Conservation (phyloP, 1,284 basidiomycete species). For the Hypsizygus ulmarius region DNA sequence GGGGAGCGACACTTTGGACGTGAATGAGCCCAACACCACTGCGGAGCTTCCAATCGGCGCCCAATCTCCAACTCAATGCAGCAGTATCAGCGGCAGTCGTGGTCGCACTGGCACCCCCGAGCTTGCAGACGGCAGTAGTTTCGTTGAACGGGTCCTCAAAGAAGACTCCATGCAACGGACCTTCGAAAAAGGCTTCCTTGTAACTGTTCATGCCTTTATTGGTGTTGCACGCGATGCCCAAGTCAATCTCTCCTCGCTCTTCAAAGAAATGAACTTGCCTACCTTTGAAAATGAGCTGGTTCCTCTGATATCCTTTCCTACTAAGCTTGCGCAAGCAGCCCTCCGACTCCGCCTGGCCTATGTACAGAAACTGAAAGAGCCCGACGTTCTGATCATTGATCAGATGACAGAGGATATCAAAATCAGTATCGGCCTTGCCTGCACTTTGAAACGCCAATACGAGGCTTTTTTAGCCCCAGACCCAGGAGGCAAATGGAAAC, state of each 20-base stretch:
- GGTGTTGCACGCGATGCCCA: slow-evolving; percentile 87
- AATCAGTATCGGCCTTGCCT: slow-evolving; percentile 89
- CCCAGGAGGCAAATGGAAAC: slow-evolving; percentile 82
- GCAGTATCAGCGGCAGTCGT: slow-evolving; percentile 23
- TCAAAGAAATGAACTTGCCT: slow-evolving; percentile 86
- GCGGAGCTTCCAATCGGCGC: slow-evolving; percentile 51
- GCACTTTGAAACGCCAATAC: slow-evolving; percentile 93
- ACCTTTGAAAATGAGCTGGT: slow-evolving; percentile 93
- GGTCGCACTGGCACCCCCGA: slow-evolving; percentile 34
- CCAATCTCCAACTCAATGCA: slow-evolving; percentile 15
- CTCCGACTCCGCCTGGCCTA: slow-evolving; percentile 90
- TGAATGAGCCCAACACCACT: slow-evolving; percentile 70
- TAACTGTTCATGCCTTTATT: slow-evolving; percentile 84
- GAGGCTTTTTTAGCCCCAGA: slow-evolving; percentile 86
- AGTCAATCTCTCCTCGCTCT: slow-evolving; percentile 72
- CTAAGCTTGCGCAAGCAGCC: slow-evolving; percentile 89
- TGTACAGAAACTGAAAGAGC: slow-evolving; percentile 86
- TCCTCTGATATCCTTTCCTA: slow-evolving; percentile 93
- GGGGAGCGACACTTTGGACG: slow-evolving; percentile 86
- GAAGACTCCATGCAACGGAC: slow-evolving; percentile 94
- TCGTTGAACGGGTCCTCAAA: slow-evolving; percentile 93
- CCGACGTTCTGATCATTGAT: slow-evolving; percentile 89
- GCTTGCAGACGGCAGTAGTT: slow-evolving; percentile 64
- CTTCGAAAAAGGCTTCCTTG: slow-evolving; percentile 92
- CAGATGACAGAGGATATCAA: slow-evolving; percentile 95